These are phyloP conservation scores for Umbelopsis sp. DNA, from an alignment of 192 early-diverging fungal species.

Conservation along the genomic window DNA sequence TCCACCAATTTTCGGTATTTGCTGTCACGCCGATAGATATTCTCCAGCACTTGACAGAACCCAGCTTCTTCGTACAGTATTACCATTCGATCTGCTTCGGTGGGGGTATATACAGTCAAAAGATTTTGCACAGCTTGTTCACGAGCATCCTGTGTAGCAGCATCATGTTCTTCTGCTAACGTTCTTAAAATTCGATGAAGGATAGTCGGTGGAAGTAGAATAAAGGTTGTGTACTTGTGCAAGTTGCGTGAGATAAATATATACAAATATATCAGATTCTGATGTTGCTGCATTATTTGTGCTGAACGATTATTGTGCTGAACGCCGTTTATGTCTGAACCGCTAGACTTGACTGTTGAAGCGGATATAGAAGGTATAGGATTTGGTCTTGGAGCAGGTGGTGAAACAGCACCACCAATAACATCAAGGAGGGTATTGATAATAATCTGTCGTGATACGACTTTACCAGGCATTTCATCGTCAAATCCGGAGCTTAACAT, in stretches of 20 bases:
- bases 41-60: constrained; percentile 58
- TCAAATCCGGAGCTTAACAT: constrained; percentile 41
- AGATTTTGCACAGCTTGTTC: constrained; percentile 56
- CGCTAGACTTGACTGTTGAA: constrained; percentile 30
- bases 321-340: background rate
- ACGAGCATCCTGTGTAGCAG: constrained; percentile 50
- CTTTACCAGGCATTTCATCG: constrained; percentile 53
- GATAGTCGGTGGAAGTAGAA: constrained; percentile 55
- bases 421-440: constrained; percentile 63
- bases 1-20: constrained; percentile 57
- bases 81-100: constrained; percentile 53
- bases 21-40: constrained; percentile 55
- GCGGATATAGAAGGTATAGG: constrained; percentile 33
- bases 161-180: constrained; percentile 47
- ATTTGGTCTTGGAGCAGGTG: constrained; percentile 28
- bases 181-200: constrained; percentile 51
- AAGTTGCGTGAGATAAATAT: constrained; percentile 59
- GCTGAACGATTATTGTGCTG: background rate
- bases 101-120: constrained; percentile 54
- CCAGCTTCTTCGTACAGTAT: constrained; percentile 54
- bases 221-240: constrained; percentile 56
- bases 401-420: constrained; percentile 38
- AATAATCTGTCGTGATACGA: constrained; percentile 60
- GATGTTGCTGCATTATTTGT: background rate
- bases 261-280: constrained; percentile 42